phyloP scores from a whole-genome alignment of 768 basidiomycete genomes.

The Amanita thiersii region DNA sequence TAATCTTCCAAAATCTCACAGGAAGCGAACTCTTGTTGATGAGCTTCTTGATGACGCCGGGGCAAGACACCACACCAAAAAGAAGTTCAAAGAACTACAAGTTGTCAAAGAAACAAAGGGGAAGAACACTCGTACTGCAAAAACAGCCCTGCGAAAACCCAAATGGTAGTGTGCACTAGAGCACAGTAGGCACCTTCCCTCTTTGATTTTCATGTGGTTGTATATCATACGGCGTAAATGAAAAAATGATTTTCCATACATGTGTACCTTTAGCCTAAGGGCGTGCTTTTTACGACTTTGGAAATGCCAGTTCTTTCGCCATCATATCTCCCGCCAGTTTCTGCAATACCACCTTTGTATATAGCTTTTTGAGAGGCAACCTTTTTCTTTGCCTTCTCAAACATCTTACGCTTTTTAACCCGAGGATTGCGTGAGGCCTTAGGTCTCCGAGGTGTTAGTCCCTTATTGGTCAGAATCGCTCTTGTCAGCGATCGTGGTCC shows the following conservation, averaged over 20 bases:
- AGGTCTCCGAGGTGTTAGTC: slow-evolving; percentile 82
- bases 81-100: slow-evolving; percentile 80
- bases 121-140: slow-evolving; percentile 59
- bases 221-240: too few relatives aligned
- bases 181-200: slow-evolving; percentile 37
- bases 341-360: slow-evolving; percentile 82
- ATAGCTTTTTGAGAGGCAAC: slow-evolving; percentile 82
- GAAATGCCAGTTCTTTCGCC: slow-evolving; percentile 94
- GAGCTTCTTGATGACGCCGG: slow-evolving; percentile 87
- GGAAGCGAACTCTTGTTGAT: slow-evolving; percentile 82
- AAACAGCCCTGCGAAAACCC: slow-evolving; percentile 49
- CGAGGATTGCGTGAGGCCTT: slow-evolving; percentile 94
- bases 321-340: slow-evolving; percentile 65
- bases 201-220: slow-evolving; percentile 54
- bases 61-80: slow-evolving; percentile 82
- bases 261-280: slow-evolving; percentile 36
- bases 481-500: slow-evolving; percentile 88
- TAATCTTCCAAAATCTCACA: slow-evolving; percentile 58
- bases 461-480: slow-evolving; percentile 89
- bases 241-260: too few relatives aligned
- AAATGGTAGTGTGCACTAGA: slow-evolving; percentile 68
- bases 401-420: slow-evolving; percentile 92
- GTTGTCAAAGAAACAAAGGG: slow-evolving; percentile 59
- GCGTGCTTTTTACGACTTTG: slow-evolving; percentile 82
- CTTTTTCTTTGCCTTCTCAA: slow-evolving; percentile 93